Evolutionary conservation across 2,329 filamentous ascomycete genomes (phyloP).

Genomic region (Fusarium lyarnte): DNA sequence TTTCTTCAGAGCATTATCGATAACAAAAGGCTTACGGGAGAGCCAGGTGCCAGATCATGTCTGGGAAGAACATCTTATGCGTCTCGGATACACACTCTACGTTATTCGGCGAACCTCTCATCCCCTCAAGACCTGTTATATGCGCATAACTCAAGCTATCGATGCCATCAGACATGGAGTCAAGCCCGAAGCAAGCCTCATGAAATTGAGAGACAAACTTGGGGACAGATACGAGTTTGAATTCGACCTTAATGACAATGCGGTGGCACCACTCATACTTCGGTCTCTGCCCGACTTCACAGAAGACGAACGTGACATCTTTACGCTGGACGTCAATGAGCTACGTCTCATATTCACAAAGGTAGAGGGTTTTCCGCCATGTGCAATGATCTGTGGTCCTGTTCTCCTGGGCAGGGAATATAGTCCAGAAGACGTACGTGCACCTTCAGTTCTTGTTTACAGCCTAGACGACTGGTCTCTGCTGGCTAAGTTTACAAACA

Average conservation of each 20-base stretch:
- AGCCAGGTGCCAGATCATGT: not conserved
- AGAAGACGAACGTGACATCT: not conserved
- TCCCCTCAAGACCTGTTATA: not conserved
- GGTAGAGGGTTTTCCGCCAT: not conserved
- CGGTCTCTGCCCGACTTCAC: not conserved
- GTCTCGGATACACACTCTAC: not conserved
- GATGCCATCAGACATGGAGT: not conserved
- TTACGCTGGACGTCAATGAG: not conserved
- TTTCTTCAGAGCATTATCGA: not conserved
- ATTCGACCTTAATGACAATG: not conserved
- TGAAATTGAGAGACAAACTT: not conserved
- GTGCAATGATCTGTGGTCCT: not conserved
- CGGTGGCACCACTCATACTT: not conserved
- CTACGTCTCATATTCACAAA: not conserved
- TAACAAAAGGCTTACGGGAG: constrained; percentile 11
- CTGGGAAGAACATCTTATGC: constrained; percentile 3
- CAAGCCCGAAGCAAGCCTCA: not conserved
- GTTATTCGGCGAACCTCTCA: not conserved
- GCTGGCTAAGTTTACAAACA: not conserved
- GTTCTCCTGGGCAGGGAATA: not conserved
- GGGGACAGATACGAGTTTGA: not conserved
- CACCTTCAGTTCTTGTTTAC: not conserved
- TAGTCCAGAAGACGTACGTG: too few species aligned
- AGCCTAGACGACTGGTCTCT: not conserved
- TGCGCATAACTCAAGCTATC: not conserved